Percentiles rank a stretch among this genome's conserved stretches.
Conservation (phyloP, 2,329 filamentous ascomycete genomes). For the Diaporthe velutina region DNA sequence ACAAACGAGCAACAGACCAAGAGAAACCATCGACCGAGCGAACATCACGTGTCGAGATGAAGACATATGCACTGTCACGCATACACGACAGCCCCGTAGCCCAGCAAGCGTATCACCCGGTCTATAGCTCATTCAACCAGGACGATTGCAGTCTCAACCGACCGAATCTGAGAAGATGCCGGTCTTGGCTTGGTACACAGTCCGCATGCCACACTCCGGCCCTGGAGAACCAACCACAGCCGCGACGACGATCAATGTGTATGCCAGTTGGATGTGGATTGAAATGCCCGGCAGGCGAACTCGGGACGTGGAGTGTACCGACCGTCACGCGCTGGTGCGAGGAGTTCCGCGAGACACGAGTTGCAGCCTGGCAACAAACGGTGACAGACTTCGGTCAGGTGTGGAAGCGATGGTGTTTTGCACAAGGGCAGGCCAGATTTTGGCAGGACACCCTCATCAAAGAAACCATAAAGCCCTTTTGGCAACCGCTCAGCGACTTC, state of each 20-base stretch:
- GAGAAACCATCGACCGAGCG: neutral
- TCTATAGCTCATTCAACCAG: neutral
- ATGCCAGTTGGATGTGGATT: too few relatives aligned
- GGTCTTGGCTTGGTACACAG: neutral
- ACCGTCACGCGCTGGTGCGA: neutral
- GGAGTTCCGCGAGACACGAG: neutral
- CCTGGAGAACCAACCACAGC: neutral
- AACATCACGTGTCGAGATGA: neutral
- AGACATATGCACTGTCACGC: neutral
- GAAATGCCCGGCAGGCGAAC: neutral
- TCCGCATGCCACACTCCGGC: too few relatives aligned
- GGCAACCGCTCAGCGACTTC: conserved; percentile 12
- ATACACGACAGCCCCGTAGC: neutral
- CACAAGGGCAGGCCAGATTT: neutral
- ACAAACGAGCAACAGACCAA: neutral
- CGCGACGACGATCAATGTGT: neutral
- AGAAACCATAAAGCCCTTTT: neutral
- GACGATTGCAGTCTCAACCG: neutral
- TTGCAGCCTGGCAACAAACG: neutral
- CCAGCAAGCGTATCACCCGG: neutral
- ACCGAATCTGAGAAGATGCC: neutral
- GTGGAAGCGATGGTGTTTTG: conserved; percentile 19
- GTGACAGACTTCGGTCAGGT: neutral
- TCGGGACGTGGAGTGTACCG: too few relatives aligned
- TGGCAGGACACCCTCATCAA: neutral